A percentile compares a stretch with the other conserved stretches of the same genome.
These are phyloP conservation scores for Medicago ruthenica DNA, from an alignment of 306 rosid species.

Conservation along the genomic window DNA sequence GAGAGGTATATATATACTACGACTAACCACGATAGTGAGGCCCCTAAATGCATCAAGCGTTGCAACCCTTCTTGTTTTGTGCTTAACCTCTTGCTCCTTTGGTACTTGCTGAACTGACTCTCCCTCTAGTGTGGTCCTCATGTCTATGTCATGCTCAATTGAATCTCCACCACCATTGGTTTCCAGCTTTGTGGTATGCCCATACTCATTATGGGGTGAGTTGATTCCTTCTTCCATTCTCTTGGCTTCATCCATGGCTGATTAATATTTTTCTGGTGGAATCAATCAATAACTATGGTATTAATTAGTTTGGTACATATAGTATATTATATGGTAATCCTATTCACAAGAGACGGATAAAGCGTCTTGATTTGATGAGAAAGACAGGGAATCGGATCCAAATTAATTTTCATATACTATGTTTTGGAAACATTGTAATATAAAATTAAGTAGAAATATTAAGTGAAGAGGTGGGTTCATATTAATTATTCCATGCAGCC, in stretches of 20 bases:
- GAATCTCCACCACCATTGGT: slow-evolving; percentile 34
- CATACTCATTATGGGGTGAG: slow-evolving; percentile 9
- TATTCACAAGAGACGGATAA: slow-evolving; percentile 4
- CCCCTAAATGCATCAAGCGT: slow-evolving; percentile 89
- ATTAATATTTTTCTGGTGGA: neutral
- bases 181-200: neutral
- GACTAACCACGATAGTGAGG: slow-evolving; percentile 77
- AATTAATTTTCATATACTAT: slow-evolving; percentile 23
- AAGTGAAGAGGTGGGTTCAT: too few relatives aligned
- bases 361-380: neutral
- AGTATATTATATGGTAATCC: neutral
- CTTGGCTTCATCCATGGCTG: slow-evolving; percentile 52
- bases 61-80: slow-evolving; percentile 70
- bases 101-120: slow-evolving; percentile 7
- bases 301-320: neutral
- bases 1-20: neutral
- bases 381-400: slow-evolving; percentile 25
- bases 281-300: neutral
- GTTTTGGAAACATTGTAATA: neutral
- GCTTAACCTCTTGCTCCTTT: slow-evolving; percentile 43
- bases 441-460: too few relatives aligned
- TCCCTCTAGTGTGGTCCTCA: neutral
- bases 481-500: too few relatives aligned
- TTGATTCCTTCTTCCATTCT: slow-evolving; percentile 66
- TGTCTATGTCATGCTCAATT: slow-evolving; percentile 39